Evolutionary conservation across 2,329 filamentous ascomycete genomes (phyloP).

Genomic region (Botrytis fabae): DNA sequence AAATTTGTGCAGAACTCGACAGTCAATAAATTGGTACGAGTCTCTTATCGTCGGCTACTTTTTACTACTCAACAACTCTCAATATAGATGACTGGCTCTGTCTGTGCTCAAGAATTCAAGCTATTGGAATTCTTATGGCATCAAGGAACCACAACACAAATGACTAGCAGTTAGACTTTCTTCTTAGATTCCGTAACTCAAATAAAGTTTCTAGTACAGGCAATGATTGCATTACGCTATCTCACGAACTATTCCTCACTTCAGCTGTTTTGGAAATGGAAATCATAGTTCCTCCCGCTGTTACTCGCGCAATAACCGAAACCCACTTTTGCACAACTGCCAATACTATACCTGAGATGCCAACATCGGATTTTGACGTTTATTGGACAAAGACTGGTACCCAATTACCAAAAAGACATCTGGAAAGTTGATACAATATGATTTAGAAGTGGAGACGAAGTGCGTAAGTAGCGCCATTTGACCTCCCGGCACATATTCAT

Average conservation of each 20-base stretch:
- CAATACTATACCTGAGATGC: neutral
- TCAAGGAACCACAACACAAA: neutral
- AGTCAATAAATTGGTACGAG: neutral
- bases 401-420: neutral
- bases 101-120: neutral
- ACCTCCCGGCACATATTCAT: neutral
- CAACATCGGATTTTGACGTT: neutral
- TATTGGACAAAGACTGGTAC: neutral
- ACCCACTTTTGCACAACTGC: neutral
- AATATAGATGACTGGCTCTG: too few relatives aligned
- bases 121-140: too few relatives aligned
- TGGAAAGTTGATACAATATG: neutral
- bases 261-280: neutral
- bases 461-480: neutral
- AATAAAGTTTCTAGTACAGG: neutral
- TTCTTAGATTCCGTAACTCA: neutral
- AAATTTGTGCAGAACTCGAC: neutral
- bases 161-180: too few relatives aligned
- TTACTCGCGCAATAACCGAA: neutral
- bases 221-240: neutral
- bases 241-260: neutral
- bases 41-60: neutral
- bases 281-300: neutral
- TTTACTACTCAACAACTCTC: neutral
- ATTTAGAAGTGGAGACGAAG: neutral